These are phyloP conservation scores for Ananas comosus DNA, from an alignment of 176 grass and related monocot species.

Conservation along the genomic window DNA sequence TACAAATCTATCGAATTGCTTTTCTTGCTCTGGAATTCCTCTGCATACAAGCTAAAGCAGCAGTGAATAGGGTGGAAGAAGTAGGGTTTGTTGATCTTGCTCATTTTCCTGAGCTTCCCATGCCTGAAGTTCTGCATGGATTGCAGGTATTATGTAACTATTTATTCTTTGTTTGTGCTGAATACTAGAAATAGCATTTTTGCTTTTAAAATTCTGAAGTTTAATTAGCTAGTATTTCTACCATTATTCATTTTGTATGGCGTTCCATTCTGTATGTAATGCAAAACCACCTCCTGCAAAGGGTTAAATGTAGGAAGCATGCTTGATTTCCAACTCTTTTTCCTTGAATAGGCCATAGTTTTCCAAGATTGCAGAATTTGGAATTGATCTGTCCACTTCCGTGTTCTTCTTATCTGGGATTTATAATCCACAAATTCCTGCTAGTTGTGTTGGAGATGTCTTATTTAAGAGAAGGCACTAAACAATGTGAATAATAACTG, in stretches of 20 bases:
- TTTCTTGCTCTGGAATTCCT: slow-evolving; percentile 86
- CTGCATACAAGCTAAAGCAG: slow-evolving; percentile 70
- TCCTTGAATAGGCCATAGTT: neutral
- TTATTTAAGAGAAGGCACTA: too few species aligned
- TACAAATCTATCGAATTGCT: slow-evolving; percentile 76
- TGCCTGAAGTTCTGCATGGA: slow-evolving; percentile 87
- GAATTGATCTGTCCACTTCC: neutral
- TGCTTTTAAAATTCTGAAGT: neutral
- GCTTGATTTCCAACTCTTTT: neutral
- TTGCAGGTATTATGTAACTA: slow-evolving; percentile 51
- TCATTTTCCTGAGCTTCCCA: slow-evolving; percentile 83
- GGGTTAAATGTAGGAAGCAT: neutral
- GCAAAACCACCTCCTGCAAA: neutral
- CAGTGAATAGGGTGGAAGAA: slow-evolving; percentile 66
- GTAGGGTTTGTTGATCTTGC: slow-evolving; percentile 77
- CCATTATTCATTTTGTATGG: neutral
- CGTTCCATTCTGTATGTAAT: neutral
- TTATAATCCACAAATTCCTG: too few species aligned
- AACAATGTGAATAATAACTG: too few species aligned
- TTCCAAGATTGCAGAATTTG: neutral
- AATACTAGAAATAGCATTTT: slow-evolving; percentile 1
- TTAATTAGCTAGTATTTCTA: neutral
- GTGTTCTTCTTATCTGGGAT: too few species aligned
- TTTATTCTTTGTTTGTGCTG: neutral
- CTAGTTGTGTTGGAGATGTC: too few species aligned